Evolutionary conservation across 331 rosid species (phyloP), one percentile per base, ranked within the genome.

Genomic region (Phaseolus coccineus): DNA sequence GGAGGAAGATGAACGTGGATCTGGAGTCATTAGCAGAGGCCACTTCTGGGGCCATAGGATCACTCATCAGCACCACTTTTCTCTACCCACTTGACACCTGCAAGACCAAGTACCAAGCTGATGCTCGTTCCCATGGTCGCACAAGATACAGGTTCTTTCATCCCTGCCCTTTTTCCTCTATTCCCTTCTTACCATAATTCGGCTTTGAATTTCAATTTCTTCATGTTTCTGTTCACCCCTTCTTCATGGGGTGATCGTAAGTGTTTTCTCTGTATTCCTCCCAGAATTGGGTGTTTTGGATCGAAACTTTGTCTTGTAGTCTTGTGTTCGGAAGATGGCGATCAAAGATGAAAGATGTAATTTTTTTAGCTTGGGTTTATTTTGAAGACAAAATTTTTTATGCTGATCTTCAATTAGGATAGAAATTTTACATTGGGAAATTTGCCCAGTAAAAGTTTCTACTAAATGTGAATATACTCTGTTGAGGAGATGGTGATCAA

Each of bases 31-130:
- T 95, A 73, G 92, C 99, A 3, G 99, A 95, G 87, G 99, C 99
- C 8, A 93, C 99, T 51, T 95, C 99, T 2, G 99, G 99, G 6
- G 99, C 99, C 77, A 83, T 95, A 55, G 99, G 99, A 83, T 95
- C 99, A 69, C 82, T 95, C 12, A n/a, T 93, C 33, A 95, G 99
- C 90, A 93, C 97, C 73, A 91, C 98, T 81, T 81, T 95, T 73
- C 84, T 95, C 69, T 95, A 95, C 85, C 99, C 99, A 0, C 97
- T 95, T 13, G 99, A 95, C 75, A 95, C 97, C 52, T 93, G 98
- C 85, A 95, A 95, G 80, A 91, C 99, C 81, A 93, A 89, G 86
- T 93, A 86, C 81, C 99, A 95, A 65, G 99, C 99, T 12, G 99
- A 96, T 83, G 96, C 79, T 85, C 90, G 85, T 71, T 85, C 88